Conservation (phyloP, 495 filamentous ascomycete species). For the Niebla homalea region DNA sequence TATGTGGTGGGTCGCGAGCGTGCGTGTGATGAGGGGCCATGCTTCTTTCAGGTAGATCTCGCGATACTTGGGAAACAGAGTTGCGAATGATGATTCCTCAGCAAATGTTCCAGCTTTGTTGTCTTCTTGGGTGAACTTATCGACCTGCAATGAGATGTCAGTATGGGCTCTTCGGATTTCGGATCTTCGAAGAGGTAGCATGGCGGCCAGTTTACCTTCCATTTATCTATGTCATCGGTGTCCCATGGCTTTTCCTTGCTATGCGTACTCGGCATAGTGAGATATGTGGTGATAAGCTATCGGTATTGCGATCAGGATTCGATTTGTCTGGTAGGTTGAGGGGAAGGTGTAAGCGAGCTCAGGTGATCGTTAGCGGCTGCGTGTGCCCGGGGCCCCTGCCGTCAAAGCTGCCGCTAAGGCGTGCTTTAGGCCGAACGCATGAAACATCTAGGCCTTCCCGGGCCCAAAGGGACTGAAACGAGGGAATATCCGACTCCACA, state of each 20-base stretch:
- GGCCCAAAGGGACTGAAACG: no score
- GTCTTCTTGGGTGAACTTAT: slow-evolving; percentile 72
- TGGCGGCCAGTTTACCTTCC: slow-evolving; percentile 49
- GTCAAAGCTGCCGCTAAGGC: neutral
- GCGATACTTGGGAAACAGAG: slow-evolving; percentile 94
- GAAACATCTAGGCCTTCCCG: no score
- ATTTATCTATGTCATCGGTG: slow-evolving; percentile 94
- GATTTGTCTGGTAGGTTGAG: neutral
- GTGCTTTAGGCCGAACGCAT: neutral
- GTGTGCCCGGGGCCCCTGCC: neutral
- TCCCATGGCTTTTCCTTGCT: slow-evolving; percentile 96
- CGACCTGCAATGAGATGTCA: slow-evolving; percentile 35
- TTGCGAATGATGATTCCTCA: slow-evolving; percentile 82
- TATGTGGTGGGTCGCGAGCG: slow-evolving; percentile 69
- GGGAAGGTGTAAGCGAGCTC: neutral
- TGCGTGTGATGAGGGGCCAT: slow-evolving; percentile 72
- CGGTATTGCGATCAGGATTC: neutral
- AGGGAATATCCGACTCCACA: no score
- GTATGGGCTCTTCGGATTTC: slow-evolving; percentile 1
- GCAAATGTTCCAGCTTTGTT: slow-evolving; percentile 75
- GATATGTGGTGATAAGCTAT: neutral
- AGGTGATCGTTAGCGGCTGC: neutral
- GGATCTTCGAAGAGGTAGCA: no score
- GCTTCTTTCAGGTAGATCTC: slow-evolving; percentile 85
- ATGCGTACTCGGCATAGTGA: slow-evolving; percentile 77